phyloP scores from a whole-genome alignment of 2,329 filamentous ascomycete genomes.

The Microcyclosporella mali region DNA sequence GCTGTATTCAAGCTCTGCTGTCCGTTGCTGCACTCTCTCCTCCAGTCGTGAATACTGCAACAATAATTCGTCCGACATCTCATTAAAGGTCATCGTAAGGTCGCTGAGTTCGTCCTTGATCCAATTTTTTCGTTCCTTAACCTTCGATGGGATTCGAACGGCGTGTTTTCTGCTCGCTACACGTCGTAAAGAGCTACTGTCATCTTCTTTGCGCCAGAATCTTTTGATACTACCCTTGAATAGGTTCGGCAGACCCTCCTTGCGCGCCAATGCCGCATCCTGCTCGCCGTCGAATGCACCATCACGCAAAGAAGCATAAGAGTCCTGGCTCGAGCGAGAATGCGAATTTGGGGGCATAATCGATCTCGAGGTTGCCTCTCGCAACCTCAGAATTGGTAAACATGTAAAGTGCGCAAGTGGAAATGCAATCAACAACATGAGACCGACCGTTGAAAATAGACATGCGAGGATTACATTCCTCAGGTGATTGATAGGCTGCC shows the following conservation, averaged over 20 bases:
- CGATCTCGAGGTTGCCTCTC: slow-evolving; percentile 67
- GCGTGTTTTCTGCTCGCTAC: slow-evolving; percentile 37
- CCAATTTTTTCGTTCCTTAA: slow-evolving; percentile 66
- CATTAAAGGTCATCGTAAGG: slow-evolving; percentile 78
- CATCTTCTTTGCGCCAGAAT: slow-evolving; percentile 23
- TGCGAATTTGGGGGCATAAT: slow-evolving; percentile 57
- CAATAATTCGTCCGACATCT: slow-evolving; percentile 85
- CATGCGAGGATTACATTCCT: slow-evolving; percentile 75
- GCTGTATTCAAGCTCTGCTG: slow-evolving; percentile 76
- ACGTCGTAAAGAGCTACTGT: slow-evolving; percentile 27
- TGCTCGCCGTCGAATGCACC: slow-evolving; percentile 38
- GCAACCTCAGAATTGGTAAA: slow-evolving; percentile 69
- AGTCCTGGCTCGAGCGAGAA: slow-evolving; percentile 37
- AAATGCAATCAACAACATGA: slow-evolving; percentile 64
- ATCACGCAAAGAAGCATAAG: slow-evolving; percentile 16
- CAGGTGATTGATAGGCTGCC: slow-evolving; percentile 66
- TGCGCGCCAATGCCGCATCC: slow-evolving; percentile 33
- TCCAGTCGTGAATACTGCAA: slow-evolving; percentile 82
- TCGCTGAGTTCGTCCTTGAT: slow-evolving; percentile 82
- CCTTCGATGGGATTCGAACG: slow-evolving; percentile 81
- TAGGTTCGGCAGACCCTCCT: slow-evolving; percentile 40
- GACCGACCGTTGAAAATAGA: slow-evolving; percentile 71
- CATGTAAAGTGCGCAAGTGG: slow-evolving; percentile 79
- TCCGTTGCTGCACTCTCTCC: slow-evolving; percentile 75
- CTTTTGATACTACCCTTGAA: slow-evolving; percentile 27